Base-by-base conservation (phyloP, 768 basidiomycete genomes). In the Boletus vermiculosoides region DNA sequence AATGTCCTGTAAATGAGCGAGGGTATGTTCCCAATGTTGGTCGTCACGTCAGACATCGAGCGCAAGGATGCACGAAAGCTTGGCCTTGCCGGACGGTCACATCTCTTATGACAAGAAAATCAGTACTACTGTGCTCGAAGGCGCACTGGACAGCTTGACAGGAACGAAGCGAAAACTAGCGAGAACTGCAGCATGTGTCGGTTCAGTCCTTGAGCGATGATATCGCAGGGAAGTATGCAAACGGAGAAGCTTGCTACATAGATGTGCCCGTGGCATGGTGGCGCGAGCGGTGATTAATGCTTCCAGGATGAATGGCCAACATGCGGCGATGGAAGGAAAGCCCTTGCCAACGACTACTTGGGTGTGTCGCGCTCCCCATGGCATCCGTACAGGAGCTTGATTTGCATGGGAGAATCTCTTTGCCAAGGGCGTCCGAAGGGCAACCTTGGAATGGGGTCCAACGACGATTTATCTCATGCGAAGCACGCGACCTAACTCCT, bases 211-310 rank as follows among this genome's bases (percentile, higher is more conserved):
- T 39, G 49, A 58, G 66, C 66, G 68, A 70, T 69, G 58, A 63
- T 64, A 37, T 67, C 66, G 66, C 66, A 68, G 46, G 55, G 54
- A 68, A 68, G 60, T 50, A 51, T 42, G 20, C 56, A 57, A 47
- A 57, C 63, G 51, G 63, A 65, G 68, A 68, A 62, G 66, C 31
- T 46, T 55, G 37, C 51, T 58, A 36, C 52, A 49, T 60, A 20
- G 62, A 67, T 31, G 54, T 52, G 56, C 54, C 62, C 60, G 58
- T 63, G 53, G 53, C 42, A 53, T 61, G 59, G 70, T 65, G 68
- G 68, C 71, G 63, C 70, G 18, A 53, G 60, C 55, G 59, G 69
- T 61, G 69, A 72, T 71, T 63, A 66, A 71, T 45, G 44, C 58
- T 63, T 68, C 64, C 57, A 68, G 63, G 57, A 56, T 57, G 55